Percentiles rank a stretch among this genome's conserved stretches.
Conservation (phyloP, 2,329 filamentous ascomycete species). For the Neonectria sp. region DNA sequence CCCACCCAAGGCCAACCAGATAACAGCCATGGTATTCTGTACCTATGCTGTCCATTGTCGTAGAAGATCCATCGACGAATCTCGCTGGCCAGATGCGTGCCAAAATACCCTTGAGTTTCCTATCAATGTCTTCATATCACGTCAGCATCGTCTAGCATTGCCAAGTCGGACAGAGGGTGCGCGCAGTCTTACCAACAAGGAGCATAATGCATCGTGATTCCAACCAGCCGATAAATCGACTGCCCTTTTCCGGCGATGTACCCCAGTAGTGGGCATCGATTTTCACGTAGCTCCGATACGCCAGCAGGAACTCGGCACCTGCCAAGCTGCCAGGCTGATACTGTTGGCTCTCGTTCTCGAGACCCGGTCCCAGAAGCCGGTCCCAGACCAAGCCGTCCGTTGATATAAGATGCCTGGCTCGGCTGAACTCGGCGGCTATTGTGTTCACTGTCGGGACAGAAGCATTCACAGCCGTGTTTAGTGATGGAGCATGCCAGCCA, state of each 20-base stretch:
- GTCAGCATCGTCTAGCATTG: constrained; percentile 15
- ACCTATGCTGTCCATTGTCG: constrained; percentile 45
- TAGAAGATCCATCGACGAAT: constrained; percentile 60
- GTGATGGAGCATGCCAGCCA: constrained; percentile 72
- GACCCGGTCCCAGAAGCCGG: constrained; percentile 52
- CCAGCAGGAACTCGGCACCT: constrained; percentile 63
- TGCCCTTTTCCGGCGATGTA: constrained; percentile 67
- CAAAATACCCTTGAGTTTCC: constrained; percentile 64
- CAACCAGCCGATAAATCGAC: constrained; percentile 73
- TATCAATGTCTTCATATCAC: constrained; percentile 65
- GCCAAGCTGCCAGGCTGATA: constrained; percentile 39
- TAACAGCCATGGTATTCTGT: constrained; percentile 73
- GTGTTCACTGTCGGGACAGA: constrained; percentile 67
- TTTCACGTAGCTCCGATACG: constrained; percentile 70
- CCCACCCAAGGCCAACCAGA: constrained; percentile 69
- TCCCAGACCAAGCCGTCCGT: constrained; percentile 59
- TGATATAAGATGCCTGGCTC: constrained; percentile 60
- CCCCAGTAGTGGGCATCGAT: constrained; percentile 79
- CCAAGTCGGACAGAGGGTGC: neutral
- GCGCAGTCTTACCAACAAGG: constrained; percentile 64
- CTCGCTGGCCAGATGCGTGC: constrained; percentile 75
- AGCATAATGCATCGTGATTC: constrained; percentile 73
- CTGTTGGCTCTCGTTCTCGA: neutral
- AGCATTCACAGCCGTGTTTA: constrained; percentile 72
- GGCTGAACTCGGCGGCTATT: constrained; percentile 66